Conservation (phyloP, 2,329 filamentous ascomycete species). For the Harringtonia lauricola region DNA sequence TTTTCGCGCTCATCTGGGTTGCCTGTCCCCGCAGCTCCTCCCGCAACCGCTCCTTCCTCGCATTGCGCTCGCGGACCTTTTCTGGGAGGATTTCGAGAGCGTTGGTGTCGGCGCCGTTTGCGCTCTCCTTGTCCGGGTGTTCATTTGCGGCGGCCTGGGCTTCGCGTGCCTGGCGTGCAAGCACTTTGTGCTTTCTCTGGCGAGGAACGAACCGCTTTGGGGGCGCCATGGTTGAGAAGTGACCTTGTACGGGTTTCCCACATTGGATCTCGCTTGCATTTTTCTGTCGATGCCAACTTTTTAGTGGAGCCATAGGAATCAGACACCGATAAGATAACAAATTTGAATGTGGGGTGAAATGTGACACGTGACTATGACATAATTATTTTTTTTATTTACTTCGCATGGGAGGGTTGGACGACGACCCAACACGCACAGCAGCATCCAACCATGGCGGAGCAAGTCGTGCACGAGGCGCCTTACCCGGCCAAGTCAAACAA, state of each 20-base stretch:
- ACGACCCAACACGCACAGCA: too few relatives aligned
- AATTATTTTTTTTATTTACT: too few relatives aligned
- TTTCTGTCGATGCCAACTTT: slow-evolving; percentile 3
- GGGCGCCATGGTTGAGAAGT: slow-evolving; percentile 5
- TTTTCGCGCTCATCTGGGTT: slow-evolving; percentile 50
- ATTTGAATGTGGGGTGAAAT: too few relatives aligned
- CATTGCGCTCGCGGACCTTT: slow-evolving; percentile 35
- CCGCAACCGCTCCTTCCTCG: slow-evolving; percentile 43
- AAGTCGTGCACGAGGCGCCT: slow-evolving; percentile 31
- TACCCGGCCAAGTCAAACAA: slow-evolving; percentile 45
- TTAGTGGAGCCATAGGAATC: slow-evolving; percentile 3
- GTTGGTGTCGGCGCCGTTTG: slow-evolving; percentile 41
- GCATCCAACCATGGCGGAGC: background rate
- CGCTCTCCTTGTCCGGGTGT: slow-evolving; percentile 20
- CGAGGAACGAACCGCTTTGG: slow-evolving; percentile 44
- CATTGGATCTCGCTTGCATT: too few relatives aligned
- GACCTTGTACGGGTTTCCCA: background rate
- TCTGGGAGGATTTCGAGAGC: slow-evolving; percentile 37
- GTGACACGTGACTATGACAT: too few relatives aligned
- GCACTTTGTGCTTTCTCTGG: slow-evolving; percentile 57
- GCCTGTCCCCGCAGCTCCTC: slow-evolving; percentile 32
- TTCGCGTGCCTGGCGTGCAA: slow-evolving; percentile 44
- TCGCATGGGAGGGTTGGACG: too few relatives aligned
- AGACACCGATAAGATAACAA: too few relatives aligned
- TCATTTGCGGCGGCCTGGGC: slow-evolving; percentile 23